phyloP scores from a whole-genome alignment of 805 yeast species.

The Hanseniaspora thailandica region DNA sequence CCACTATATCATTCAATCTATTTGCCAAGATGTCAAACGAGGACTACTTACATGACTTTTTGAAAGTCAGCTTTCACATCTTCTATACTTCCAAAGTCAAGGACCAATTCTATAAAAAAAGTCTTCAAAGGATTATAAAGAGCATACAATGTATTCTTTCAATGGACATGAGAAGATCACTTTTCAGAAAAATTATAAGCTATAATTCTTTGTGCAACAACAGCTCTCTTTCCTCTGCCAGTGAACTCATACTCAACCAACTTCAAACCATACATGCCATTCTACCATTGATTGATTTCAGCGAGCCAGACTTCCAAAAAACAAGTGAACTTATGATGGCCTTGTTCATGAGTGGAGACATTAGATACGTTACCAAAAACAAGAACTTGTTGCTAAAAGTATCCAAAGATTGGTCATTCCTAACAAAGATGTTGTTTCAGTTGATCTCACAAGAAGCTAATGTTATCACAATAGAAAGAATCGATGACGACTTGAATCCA shows the following conservation, averaged over 20 bases:
- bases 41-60: conserved; percentile 17
- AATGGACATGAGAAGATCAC: conserved; percentile 14
- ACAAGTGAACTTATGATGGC: conserved; percentile 12
- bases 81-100: conserved; percentile 7
- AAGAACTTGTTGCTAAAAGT: not conserved
- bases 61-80: conserved; percentile 16
- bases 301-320: not conserved
- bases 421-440: conserved; percentile 21
- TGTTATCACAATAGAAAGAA: conserved; percentile 13
- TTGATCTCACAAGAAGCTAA: conserved; percentile 6
- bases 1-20: conserved; percentile 24
- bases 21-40: conserved; percentile 19
- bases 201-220: conserved; percentile 16
- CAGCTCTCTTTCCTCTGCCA: conserved; percentile 14
- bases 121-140: conserved; percentile 17
- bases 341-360: not conserved
- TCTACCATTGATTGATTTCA: conserved; percentile 1
- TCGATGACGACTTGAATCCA: not conserved
- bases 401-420: conserved; percentile 19
- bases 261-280: not conserved
- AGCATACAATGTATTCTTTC: conserved; percentile 19
- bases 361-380: not conserved
- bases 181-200: conserved; percentile 22
- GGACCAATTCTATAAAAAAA: conserved; percentile 14
- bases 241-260: conserved; percentile 15